Percentiles rank a stretch among this genome's conserved stretches.
These are phyloP conservation scores for Colletotrichum ledebouriae DNA, from an alignment of 2,329 filamentous ascomycete species.

Conservation along the genomic window DNA sequence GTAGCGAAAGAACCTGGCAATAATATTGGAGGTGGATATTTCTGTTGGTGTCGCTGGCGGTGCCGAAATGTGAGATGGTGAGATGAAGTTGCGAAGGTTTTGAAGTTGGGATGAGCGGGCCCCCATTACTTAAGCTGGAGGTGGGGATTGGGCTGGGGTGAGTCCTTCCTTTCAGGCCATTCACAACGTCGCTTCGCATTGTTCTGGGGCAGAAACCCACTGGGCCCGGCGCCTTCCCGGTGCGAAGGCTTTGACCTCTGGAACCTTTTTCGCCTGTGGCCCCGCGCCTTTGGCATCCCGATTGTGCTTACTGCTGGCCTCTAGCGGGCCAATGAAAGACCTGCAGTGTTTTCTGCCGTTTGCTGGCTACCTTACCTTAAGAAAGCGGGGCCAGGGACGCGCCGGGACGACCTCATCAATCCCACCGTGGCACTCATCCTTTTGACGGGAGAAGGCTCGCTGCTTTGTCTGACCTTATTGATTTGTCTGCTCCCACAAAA, in stretches of 20 bases:
- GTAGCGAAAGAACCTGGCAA: not conserved
- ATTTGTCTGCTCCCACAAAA: not conserved
- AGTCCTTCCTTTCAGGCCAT: slow-evolving; percentile 7
- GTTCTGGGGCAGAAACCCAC: slow-evolving; percentile 2
- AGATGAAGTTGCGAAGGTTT: slow-evolving; percentile 23
- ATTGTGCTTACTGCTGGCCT: not conserved
- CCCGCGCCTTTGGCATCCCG: not conserved
- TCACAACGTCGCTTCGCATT: slow-evolving; percentile 18
- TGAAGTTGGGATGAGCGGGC: slow-evolving; percentile 8
- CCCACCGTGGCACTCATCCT: slow-evolving; percentile 10
- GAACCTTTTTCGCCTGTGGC: not conserved
- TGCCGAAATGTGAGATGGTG: slow-evolving; percentile 5
- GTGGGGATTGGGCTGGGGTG: slow-evolving; percentile 11
- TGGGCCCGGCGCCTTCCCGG: not conserved
- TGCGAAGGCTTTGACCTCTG: not conserved
- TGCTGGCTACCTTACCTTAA: too few relatives aligned
- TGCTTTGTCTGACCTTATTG: slow-evolving; percentile 9
- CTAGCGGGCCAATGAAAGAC: slow-evolving; percentile 6
- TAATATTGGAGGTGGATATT: not conserved
- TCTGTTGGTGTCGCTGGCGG: not conserved
- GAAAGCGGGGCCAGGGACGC: slow-evolving; percentile 8
- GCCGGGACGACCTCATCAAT: not conserved
- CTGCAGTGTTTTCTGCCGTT: too few relatives aligned
- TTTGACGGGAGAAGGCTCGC: not conserved
- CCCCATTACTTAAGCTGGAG: slow-evolving; percentile 20